phyloP scores from a whole-genome alignment of 2,329 filamentous ascomycete species.

The Aspergillus ustus region DNA sequence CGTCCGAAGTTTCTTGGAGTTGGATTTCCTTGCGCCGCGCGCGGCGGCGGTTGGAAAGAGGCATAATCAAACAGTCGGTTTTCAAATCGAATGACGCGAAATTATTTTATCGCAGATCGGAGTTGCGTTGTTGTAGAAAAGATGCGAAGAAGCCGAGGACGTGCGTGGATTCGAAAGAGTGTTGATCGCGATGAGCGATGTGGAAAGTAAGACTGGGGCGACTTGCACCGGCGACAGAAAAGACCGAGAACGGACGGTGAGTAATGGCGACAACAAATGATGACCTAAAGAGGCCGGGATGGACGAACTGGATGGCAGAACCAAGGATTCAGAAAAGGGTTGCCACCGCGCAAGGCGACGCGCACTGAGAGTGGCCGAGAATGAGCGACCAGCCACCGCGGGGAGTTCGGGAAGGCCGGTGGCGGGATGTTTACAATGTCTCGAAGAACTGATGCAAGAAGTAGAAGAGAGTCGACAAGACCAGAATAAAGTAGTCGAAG shows the following conservation, averaged over 20 bases:
- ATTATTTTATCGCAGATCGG: constrained; percentile 1
- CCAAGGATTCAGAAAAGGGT: constrained; percentile 34
- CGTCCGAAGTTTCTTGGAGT: constrained; percentile 50
- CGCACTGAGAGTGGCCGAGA: constrained; percentile 26
- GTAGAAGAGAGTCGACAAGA: constrained; percentile 7
- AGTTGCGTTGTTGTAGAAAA: constrained; percentile 3
- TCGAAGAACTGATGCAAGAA: background rate
- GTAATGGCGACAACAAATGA: constrained; percentile 16
- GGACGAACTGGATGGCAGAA: constrained; percentile 30
- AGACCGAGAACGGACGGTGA: constrained; percentile 11
- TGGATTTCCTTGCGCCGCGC: constrained; percentile 52
- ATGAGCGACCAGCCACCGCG: constrained; percentile 26
- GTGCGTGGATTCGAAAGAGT: background rate
- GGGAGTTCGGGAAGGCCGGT: constrained; percentile 15
- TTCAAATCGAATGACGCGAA: background rate
- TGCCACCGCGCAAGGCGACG: constrained; percentile 37
- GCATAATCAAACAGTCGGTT: constrained; percentile 35
- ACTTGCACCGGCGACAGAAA: constrained; percentile 5
- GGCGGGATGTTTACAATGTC: background rate
- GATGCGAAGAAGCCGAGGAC: constrained; percentile 1
- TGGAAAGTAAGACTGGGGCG: constrained; percentile 3
- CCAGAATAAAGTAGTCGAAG: constrained; percentile 10
- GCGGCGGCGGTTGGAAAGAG: constrained; percentile 49
- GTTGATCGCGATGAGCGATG: constrained; percentile 2
- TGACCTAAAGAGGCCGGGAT: constrained; percentile 23